Evolutionary conservation across 345 rosid genomes (phyloP).

Genomic region (Mercurialis annua): DNA sequence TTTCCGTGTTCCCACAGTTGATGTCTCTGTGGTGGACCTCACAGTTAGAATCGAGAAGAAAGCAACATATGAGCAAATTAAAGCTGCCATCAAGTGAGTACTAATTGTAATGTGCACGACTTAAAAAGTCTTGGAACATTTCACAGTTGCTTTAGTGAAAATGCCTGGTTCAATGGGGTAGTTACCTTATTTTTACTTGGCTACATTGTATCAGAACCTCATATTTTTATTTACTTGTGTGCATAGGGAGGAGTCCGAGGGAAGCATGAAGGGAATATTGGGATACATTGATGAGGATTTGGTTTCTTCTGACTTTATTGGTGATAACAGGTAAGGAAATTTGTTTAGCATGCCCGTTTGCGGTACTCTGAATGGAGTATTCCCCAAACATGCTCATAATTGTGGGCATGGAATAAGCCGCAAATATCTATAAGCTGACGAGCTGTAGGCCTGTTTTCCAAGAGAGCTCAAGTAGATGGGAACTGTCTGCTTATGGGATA

Average conservation of each 20-base stretch:
- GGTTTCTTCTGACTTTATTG: constrained; percentile 26
- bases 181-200: background rate
- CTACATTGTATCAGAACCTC: background rate
- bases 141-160: too few species aligned
- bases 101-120: too few species aligned
- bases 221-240: background rate
- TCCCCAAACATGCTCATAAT: too few species aligned
- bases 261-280: constrained; percentile 28
- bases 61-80: constrained; percentile 23
- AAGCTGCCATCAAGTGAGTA: constrained; percentile 32
- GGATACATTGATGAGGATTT: constrained; percentile 29
- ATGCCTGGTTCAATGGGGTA: background rate
- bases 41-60: constrained; percentile 25
- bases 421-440: background rate
- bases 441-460: too few species aligned
- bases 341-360: too few species aligned
- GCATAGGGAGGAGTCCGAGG: constrained; percentile 29
- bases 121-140: too few species aligned
- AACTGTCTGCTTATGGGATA: too few species aligned
- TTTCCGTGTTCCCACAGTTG: constrained; percentile 31
- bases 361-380: background rate
- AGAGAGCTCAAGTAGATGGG: background rate
- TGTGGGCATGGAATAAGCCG: background rate
- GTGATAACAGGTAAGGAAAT: constrained; percentile 25
- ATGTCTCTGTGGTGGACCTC: constrained; percentile 35